A percentile compares a stretch with the other conserved stretches of the same genome.
Evolutionary conservation across 2,329 filamentous ascomycete genomes (phyloP).

Genomic region (Daldinia sp.): DNA sequence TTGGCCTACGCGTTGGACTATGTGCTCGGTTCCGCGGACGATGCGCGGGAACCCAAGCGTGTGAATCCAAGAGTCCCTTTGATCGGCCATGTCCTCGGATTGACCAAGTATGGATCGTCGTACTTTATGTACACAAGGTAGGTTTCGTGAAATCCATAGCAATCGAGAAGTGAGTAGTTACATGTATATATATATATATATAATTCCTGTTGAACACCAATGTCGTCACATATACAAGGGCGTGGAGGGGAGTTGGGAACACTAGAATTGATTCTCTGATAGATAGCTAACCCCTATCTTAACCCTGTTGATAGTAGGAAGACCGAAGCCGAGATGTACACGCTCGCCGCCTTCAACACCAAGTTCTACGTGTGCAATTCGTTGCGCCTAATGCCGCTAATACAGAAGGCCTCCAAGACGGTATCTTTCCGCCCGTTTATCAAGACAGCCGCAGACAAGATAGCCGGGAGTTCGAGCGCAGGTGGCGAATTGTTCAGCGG

Average conservation of each 20-base stretch:
- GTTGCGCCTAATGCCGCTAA: background rate
- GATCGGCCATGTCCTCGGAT: background rate
- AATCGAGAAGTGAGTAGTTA: background rate
- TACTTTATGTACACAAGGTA: background rate
- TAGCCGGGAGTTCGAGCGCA: background rate
- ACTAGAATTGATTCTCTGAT: background rate
- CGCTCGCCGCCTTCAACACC: background rate
- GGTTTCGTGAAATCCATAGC: background rate
- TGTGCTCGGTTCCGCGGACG: background rate
- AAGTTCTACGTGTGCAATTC: conserved; percentile 2
- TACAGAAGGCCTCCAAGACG: background rate
- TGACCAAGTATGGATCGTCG: background rate
- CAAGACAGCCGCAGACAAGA: background rate
- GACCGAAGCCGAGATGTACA: background rate
- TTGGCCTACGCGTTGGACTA: background rate
- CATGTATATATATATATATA: too few relatives aligned
- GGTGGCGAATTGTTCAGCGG: background rate
- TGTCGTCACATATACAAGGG: background rate
- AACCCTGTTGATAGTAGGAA: background rate
- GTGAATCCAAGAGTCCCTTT: background rate
- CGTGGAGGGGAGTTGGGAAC: background rate
- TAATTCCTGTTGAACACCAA: too few relatives aligned
- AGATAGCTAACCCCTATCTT: too few relatives aligned
- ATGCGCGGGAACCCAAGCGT: background rate
- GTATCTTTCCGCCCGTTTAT: background rate